These are phyloP conservation scores for Starmerella floricola DNA, from an alignment of 805 yeast genomes.

Conservation along the genomic window DNA sequence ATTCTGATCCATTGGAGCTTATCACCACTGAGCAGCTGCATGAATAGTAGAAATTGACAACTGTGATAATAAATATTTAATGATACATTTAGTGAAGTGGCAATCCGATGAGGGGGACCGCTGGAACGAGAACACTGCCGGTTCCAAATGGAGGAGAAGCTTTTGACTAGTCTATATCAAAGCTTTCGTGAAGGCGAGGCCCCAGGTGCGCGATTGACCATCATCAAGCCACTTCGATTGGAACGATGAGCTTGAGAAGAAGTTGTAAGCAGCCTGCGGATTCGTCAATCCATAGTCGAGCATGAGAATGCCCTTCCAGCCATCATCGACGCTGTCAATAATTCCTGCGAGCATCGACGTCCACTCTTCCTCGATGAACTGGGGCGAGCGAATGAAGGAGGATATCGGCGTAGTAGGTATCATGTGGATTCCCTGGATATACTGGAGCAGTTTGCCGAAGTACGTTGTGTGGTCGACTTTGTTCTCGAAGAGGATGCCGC, in stretches of 20 bases:
- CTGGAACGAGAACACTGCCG: neutral
- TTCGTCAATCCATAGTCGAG: slow-evolving; percentile 59
- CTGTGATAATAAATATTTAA: too few relatives aligned
- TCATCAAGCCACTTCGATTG: slow-evolving; percentile 46
- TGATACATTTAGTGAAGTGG: too few relatives aligned
- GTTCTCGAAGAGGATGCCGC: slow-evolving; percentile 62
- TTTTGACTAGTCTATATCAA: neutral
- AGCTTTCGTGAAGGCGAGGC: slow-evolving; percentile 51
- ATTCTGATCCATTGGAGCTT: too few relatives aligned
- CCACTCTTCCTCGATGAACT: slow-evolving; percentile 50
- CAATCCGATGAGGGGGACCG: too few relatives aligned
- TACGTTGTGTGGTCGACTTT: slow-evolving; percentile 62
- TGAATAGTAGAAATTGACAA: too few relatives aligned
- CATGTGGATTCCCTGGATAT: slow-evolving; percentile 72
- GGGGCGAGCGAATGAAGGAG: slow-evolving; percentile 41
- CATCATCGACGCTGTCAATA: slow-evolving; percentile 36
- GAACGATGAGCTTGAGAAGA: slow-evolving; percentile 45
- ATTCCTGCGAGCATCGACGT: slow-evolving; percentile 34
- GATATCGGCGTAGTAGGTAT: slow-evolving; percentile 56
- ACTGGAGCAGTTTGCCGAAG: slow-evolving; percentile 49
- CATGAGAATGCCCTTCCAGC: slow-evolving; percentile 59
- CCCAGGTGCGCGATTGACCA: slow-evolving; percentile 79
- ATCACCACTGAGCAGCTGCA: too few relatives aligned
- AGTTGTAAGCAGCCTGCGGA: slow-evolving; percentile 47
- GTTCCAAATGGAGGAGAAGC: neutral